These are phyloP conservation scores for Boletus tomentosulus DNA, from an alignment of 768 basidiomycete genomes.

Conservation along the genomic window DNA sequence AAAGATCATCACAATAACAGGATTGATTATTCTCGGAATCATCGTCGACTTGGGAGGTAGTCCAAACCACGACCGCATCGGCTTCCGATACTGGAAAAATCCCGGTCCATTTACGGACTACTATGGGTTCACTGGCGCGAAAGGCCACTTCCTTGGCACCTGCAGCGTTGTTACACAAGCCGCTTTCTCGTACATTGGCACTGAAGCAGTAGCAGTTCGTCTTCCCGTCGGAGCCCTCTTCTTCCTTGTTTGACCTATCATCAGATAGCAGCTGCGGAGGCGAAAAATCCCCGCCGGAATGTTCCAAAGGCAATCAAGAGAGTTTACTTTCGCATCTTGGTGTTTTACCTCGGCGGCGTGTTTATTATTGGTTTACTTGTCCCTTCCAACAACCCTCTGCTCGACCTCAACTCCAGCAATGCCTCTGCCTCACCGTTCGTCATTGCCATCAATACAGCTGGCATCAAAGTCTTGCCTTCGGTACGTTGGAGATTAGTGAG, in stretches of 20 bases:
- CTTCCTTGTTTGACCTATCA: not conserved
- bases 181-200: conserved; percentile 57
- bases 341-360: conserved; percentile 39
- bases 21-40: conserved; percentile 45
- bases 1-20: conserved; percentile 47
- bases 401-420: conserved; percentile 35
- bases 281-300: conserved; percentile 46
- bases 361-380: conserved; percentile 50
- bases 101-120: conserved; percentile 57
- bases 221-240: not conserved
- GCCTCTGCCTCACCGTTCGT: conserved; percentile 54
- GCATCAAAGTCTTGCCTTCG: conserved; percentile 55
- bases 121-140: conserved; percentile 36
- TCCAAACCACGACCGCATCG: conserved; percentile 49
- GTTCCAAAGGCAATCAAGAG: conserved; percentile 37
- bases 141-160: conserved; percentile 48
- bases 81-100: conserved; percentile 44
- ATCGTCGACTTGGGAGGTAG: conserved; percentile 52
- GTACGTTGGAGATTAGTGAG: conserved; percentile 20
- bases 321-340: conserved; percentile 44
- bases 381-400: conserved; percentile 41
- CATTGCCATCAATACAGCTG: conserved; percentile 51
- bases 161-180: conserved; percentile 57
- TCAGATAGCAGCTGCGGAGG: conserved; percentile 44
- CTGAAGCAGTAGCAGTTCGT: conserved; percentile 46